Percentiles rank a stretch among this genome's conserved stretches.
These are phyloP conservation scores for Pseudocercospora ulei DNA, from an alignment of 2,329 filamentous ascomycete species.

Conservation along the genomic window DNA sequence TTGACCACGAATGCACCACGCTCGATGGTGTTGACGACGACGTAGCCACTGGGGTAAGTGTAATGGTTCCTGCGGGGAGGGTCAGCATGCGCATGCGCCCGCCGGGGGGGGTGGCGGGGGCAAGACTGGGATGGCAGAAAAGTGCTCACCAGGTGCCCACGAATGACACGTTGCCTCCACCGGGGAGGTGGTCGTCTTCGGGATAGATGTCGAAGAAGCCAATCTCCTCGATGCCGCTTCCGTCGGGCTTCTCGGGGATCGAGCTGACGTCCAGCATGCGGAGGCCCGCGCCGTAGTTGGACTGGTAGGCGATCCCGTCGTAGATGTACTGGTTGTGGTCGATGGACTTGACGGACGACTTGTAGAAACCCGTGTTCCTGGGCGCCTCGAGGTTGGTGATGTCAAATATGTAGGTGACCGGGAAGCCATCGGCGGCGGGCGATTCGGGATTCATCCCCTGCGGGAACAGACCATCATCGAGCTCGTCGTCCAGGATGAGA, in stretches of 20 bases:
- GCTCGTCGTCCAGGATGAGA: slow-evolving; percentile 47
- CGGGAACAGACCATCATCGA: slow-evolving; percentile 43
- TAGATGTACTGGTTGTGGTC: slow-evolving; percentile 40
- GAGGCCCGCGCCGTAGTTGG: slow-evolving; percentile 35
- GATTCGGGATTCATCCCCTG: slow-evolving; percentile 26
- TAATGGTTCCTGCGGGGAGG: slow-evolving; percentile 43
- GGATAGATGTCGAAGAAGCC: slow-evolving; percentile 47
- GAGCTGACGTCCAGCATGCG: slow-evolving; percentile 34
- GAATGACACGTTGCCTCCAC: slow-evolving; percentile 14
- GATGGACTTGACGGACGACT: slow-evolving; percentile 32
- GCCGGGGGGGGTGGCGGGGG: no score
- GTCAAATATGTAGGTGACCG: slow-evolving; percentile 47
- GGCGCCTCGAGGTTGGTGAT: slow-evolving; percentile 40
- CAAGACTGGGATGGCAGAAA: no score
- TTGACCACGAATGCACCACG: slow-evolving; percentile 45
- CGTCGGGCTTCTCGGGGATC: slow-evolving; percentile 39
- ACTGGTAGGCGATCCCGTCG: slow-evolving; percentile 34
- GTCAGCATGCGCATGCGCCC: slow-evolving; percentile 32
- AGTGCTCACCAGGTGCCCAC: slow-evolving; percentile 19
- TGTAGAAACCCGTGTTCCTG: slow-evolving; percentile 37
- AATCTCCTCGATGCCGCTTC: slow-evolving; percentile 39
- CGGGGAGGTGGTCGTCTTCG: slow-evolving; percentile 39
- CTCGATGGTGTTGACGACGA: slow-evolving; percentile 48
- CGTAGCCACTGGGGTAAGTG: slow-evolving; percentile 44
- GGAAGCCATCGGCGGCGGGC: slow-evolving; percentile 36